A percentile compares a stretch with the other conserved stretches of the same genome.
Evolutionary conservation across 2,329 filamentous ascomycete genomes (phyloP).

Genomic region (Coleophoma cylindrospora): DNA sequence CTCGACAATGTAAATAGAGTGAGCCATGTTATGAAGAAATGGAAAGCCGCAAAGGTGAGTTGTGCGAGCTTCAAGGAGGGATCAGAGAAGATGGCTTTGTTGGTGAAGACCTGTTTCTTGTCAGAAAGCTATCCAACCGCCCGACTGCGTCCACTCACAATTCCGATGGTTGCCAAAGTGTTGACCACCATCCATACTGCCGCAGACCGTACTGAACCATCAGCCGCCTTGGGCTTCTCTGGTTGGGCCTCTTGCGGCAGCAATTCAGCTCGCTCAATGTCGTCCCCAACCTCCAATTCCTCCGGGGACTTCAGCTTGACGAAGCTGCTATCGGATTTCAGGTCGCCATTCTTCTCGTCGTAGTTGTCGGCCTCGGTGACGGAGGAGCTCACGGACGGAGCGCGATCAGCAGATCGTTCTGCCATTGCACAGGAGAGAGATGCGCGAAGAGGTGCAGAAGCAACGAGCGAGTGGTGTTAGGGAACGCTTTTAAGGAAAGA

Average conservation of each 20-base stretch:
- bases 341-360: slow-evolving; percentile 18
- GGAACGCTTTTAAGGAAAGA: background rate
- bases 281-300: slow-evolving; percentile 33
- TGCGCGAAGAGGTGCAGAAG: background rate
- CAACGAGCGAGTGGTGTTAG: background rate
- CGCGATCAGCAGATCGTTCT: slow-evolving; percentile 15
- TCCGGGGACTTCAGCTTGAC: slow-evolving; percentile 19
- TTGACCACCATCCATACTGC: slow-evolving; percentile 56
- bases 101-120: slow-evolving; percentile 55
- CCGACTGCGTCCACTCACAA: slow-evolving; percentile 37
- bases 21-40: slow-evolving; percentile 61
- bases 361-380: slow-evolving; percentile 18
- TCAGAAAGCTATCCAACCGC: background rate
- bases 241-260: slow-evolving; percentile 29
- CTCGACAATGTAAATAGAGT: slow-evolving; percentile 59
- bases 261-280: slow-evolving; percentile 36
- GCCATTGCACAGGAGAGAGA: slow-evolving; percentile 15
- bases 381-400: slow-evolving; percentile 21
- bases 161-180: slow-evolving; percentile 57
- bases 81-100: slow-evolving; percentile 65
- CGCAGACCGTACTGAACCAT: slow-evolving; percentile 31
- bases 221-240: slow-evolving; percentile 23
- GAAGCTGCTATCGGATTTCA: slow-evolving; percentile 15
- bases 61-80: slow-evolving; percentile 56
- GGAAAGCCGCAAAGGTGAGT: slow-evolving; percentile 62